Base-by-base conservation (phyloP, 306 rosid species). In the Clitoria ternatea region DNA sequence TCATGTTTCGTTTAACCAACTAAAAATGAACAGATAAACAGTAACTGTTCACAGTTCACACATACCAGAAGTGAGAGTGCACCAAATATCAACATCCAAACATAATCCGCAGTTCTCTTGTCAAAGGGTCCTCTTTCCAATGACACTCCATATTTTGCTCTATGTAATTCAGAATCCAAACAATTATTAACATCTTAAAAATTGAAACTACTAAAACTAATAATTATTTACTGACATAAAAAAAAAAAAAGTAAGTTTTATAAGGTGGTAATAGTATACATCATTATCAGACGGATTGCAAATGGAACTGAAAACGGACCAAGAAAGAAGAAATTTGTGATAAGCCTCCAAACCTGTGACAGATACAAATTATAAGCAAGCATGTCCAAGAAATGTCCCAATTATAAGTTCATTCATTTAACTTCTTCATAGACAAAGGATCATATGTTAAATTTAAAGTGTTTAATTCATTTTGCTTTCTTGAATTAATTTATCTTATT, bases 131-230 rank as follows among this genome's bases (percentile, higher is more conserved):
- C 88, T 80, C 78, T 90, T 80, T 90, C 95, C 60, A 86, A 71
- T 57, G 89, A 78, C 62, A 90, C 97, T 8, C 95, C 90, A 85
- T 90, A 90, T 71, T 42, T 85, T 42, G 89, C 90, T 82, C 97
- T 90, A 30, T 9, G 36, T n/a, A 79, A 66, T 23, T 53, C 43
- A 66, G 35, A 18, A 24, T 17, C 33, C 39, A 72, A 61, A 47
- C 9, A 60, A 47, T 33, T 15, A 20, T 19, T 33, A 47, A 22
- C 23, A 22, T n/a, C 18, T 5, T 0, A 9, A 23, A 60, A 49
- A 22, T 61, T 73, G 12, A 72, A 5, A 47, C 30, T 3, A 57
- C n/a, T n/a, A n/a, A n/a, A n/a, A n/a, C n/a, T n/a, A n/a, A n/a
- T n/a, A n/a, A n/a, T n/a, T n/a, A n/a, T n/a, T n/a, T n/a, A n/a